These are phyloP conservation scores for Ascochyta lentis DNA, from an alignment of 2,329 filamentous ascomycete genomes.

Conservation along the genomic window DNA sequence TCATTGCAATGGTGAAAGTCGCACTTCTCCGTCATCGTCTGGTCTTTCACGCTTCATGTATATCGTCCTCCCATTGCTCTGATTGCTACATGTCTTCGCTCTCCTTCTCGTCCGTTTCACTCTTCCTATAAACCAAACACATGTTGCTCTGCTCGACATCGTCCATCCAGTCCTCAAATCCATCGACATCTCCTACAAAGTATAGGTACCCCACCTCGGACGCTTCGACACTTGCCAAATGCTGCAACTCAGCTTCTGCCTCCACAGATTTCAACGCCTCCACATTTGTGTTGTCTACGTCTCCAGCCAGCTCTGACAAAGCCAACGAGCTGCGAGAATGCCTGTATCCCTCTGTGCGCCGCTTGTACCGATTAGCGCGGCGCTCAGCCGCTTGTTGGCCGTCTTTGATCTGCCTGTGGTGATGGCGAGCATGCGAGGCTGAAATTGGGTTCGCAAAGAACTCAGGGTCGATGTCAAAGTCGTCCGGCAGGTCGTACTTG, in stretches of 20 bases:
- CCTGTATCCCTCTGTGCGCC: constrained; percentile 22
- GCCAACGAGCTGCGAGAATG: constrained; percentile 33
- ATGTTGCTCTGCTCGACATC: constrained; percentile 28
- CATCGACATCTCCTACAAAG: constrained; percentile 26
- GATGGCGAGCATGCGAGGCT: constrained; percentile 10
- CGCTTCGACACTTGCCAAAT: constrained; percentile 18
- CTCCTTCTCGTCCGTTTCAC: not conserved
- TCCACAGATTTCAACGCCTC: constrained; percentile 20
- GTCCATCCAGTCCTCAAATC: constrained; percentile 22
- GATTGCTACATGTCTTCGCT: not conserved
- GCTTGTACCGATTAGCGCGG: constrained; percentile 10
- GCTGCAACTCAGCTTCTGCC: constrained; percentile 19
- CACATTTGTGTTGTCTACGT: constrained; percentile 20
- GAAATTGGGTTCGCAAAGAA: constrained; percentile 32
- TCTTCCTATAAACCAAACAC: constrained; percentile 22
- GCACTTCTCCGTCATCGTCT: no score
- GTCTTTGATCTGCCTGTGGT: constrained; percentile 1
- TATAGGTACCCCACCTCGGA: constrained; percentile 40
- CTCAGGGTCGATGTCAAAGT: constrained; percentile 19
- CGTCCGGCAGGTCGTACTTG: constrained; percentile 26
- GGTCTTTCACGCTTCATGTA: no score
- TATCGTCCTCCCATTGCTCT: no score
- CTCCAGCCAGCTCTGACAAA: constrained; percentile 24
- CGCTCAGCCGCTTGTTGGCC: not conserved
- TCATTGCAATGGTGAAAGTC: no score